Evolutionary conservation across 495 filamentous ascomycete genomes (phyloP).

Genomic region (Astrothelium macrocarpum): DNA sequence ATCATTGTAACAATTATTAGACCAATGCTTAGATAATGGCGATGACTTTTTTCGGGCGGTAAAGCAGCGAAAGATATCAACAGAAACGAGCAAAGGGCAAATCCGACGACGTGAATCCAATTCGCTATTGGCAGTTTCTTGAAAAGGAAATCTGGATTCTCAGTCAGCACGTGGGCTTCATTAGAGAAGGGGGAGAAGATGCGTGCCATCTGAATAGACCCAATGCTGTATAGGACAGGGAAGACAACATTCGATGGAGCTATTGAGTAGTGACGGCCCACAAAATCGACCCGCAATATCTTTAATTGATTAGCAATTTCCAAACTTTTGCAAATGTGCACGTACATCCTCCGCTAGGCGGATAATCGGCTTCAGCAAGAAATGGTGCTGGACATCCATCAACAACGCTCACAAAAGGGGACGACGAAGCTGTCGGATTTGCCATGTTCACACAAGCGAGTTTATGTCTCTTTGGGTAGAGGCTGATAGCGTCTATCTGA

Average conservation of each 20-base stretch:
- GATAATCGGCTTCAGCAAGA: constrained; percentile 18
- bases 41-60: constrained; percentile 24
- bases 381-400: constrained; percentile 24
- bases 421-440: neutral
- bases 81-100: constrained; percentile 30
- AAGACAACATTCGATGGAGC: constrained; percentile 26
- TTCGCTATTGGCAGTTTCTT: constrained; percentile 20
- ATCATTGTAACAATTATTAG: constrained; percentile 26
- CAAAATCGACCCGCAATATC: constrained; percentile 29
- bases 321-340: neutral
- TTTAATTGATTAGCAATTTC: constrained; percentile 7
- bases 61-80: constrained; percentile 31
- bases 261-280: constrained; percentile 17
- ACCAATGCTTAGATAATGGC: constrained; percentile 30
- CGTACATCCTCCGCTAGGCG: constrained; percentile 25
- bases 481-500: too few species aligned
- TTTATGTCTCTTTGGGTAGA: too few species aligned
- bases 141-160: constrained; percentile 2
- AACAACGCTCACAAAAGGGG: constrained; percentile 5
- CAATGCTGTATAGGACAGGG: constrained; percentile 30
- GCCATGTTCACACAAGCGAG: neutral
- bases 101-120: constrained; percentile 28
- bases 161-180: neutral
- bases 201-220: constrained; percentile 26
- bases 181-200: neutral